Evolutionary conservation across 2,329 filamentous ascomycete species (phyloP).

Genomic region (Dactylellina parvicollis): DNA sequence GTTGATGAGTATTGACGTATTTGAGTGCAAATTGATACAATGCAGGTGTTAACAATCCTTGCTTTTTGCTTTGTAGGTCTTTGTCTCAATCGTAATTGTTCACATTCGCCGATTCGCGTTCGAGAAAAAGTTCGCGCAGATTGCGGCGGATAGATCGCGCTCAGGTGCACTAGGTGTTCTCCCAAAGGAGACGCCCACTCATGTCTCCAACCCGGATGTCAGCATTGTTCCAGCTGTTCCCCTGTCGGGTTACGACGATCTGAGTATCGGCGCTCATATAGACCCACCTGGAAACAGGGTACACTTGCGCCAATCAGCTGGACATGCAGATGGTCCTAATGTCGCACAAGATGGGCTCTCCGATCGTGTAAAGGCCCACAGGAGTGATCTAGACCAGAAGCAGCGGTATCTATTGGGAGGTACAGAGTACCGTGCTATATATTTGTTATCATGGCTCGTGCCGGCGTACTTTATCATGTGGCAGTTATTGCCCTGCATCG

Average conservation of each 20-base stretch:
- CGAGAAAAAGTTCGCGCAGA: constrained; percentile 69
- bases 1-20: not conserved
- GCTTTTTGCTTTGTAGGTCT: constrained; percentile 30
- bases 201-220: not conserved
- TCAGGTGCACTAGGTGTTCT: constrained; percentile 2
- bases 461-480: constrained; percentile 70
- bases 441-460: constrained; percentile 69
- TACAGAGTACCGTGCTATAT: constrained; percentile 72
- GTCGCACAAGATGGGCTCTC: constrained; percentile 7
- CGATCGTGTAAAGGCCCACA: constrained; percentile 17
- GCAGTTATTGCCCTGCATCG: constrained; percentile 70
- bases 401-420: constrained; percentile 71
- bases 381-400: constrained; percentile 63
- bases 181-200: constrained; percentile 12
- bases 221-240: not conserved
- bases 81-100: constrained; percentile 48
- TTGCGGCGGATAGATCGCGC: constrained; percentile 60
- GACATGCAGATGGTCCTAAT: not conserved
- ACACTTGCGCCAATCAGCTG: constrained; percentile 34
- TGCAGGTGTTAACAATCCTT: not conserved
- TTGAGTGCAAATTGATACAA: not conserved
- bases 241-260: not conserved
- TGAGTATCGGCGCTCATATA: constrained; percentile 7
- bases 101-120: constrained; percentile 64
- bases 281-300: constrained; percentile 3